Evolutionary conservation across 148 eudicot genomes (phyloP), one percentile per base, ranked within the genome.

Genomic region (Rhododendron ovatum): DNA sequence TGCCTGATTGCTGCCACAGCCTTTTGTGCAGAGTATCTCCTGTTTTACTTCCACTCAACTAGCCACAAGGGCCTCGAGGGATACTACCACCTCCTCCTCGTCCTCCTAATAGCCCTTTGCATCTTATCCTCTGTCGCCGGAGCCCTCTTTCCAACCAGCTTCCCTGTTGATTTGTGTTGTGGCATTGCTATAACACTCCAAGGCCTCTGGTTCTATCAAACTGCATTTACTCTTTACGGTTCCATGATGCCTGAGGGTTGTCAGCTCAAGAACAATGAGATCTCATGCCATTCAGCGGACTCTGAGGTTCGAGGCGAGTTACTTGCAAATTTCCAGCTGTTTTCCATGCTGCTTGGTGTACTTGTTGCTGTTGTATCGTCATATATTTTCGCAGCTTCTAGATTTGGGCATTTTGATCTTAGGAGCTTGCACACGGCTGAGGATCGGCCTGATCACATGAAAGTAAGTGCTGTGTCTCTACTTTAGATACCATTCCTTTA

Each of bases 191-290:
- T 94, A 63, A 87, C 95, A 20, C 96, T 96, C 20, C 98, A 96
- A 88, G 98, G 98, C 83, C 94, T 96, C 82, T 96, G 98, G 98
- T 94, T 96, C 89, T 96, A 93, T 88, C 98, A 94, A 87, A 94
- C 96, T n/a, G 98, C 98, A 10, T 94, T 93, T 88, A 92, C 94
- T 28, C 94, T 96, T 26, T 94, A 94, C 35, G 98, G 98, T 24
- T 91, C 98, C 14, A 93, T 94, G 95, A 94, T 96, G 94, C 98
- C 98, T 5, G 82, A 87, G 24, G 96, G 98, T 8, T 94, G 98
- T 82, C 74, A 30, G 74, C 92, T 93, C 41, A 87, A 92, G 69
- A 94, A 67, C 61, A 71, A 89, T 82, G 86, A 88, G 30, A 91
- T 96, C n/a, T 76, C 86, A 4, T 96, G 98, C 48, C 90, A 78